Evolutionary conservation across 257 asterid genomes (phyloP).

Genomic region (Anisodus tanguticus): DNA sequence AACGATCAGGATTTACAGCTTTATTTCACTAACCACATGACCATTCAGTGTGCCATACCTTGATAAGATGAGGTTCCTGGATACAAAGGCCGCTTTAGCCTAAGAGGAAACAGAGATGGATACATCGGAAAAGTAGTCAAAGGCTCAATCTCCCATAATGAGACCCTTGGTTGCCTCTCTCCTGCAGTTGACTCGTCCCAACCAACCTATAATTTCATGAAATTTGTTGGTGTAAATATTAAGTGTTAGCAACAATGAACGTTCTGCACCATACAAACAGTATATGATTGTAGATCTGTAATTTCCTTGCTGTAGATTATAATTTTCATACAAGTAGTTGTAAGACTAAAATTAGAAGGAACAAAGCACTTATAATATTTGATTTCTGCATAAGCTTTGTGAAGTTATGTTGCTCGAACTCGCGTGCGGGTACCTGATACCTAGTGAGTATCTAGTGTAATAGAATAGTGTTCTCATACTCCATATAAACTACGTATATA

Average conservation of each 20-base stretch:
- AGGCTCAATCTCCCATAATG: slow-evolving; percentile 98
- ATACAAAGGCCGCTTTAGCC: slow-evolving; percentile 96
- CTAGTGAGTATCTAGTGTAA: too few species aligned
- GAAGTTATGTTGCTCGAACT: not conserved
- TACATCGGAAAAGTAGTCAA: slow-evolving; percentile 97
- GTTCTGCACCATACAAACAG: slow-evolving; percentile 7
- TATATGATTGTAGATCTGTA: slow-evolving; percentile 20
- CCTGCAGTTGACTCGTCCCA: slow-evolving; percentile 99
- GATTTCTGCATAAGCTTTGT: not conserved
- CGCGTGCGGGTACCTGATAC: too few species aligned
- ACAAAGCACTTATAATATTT: not conserved
- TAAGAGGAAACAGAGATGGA: slow-evolving; percentile 83
- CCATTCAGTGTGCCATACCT: slow-evolving; percentile 50
- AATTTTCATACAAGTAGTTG: not conserved
- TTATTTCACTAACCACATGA: not conserved
- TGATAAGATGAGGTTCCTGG: slow-evolving; percentile 90
- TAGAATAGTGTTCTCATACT: too few species aligned
- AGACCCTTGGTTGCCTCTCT: slow-evolving; percentile 95
- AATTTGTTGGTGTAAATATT: slow-evolving; percentile 1
- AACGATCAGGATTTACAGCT: not conserved
- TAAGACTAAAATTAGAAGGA: not conserved
- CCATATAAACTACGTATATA: too few species aligned
- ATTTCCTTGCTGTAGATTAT: not conserved
- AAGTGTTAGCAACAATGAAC: slow-evolving; percentile 11
- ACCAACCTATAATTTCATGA: slow-evolving; percentile 65